Conservation (phyloP, 306 rosid species). For the Prunus mongolica region DNA sequence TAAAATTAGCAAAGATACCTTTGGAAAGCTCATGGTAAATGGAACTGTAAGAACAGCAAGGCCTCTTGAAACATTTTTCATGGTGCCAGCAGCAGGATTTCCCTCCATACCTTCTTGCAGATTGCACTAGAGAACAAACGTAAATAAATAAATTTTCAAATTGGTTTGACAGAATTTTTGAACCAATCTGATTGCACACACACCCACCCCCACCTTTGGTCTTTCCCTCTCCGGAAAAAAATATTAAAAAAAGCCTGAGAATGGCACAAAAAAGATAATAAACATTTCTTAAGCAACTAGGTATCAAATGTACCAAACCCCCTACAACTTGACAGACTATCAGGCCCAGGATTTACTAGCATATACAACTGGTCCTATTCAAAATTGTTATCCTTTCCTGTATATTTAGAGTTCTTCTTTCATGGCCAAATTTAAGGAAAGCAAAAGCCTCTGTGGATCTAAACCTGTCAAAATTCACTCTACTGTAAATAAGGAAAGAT, state of each 20-base stretch:
- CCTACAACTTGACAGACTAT: conserved; percentile 1
- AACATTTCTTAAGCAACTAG: background rate
- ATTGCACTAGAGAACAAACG: conserved; percentile 50
- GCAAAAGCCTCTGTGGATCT: background rate
- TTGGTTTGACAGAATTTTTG: conserved; percentile 4
- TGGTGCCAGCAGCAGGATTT: conserved; percentile 66
- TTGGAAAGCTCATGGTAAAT: conserved; percentile 73
- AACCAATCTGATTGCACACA: background rate
- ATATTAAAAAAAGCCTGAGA: too few species aligned
- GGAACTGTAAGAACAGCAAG: conserved; percentile 90
- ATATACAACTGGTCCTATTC: background rate
- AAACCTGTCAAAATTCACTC: background rate
- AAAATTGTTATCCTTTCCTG: background rate
- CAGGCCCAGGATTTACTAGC: background rate
- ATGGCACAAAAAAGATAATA: background rate
- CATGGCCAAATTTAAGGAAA: background rate
- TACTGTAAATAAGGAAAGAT: background rate
- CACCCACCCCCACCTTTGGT: background rate
- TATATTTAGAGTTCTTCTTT: background rate
- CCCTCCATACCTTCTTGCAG: conserved; percentile 97
- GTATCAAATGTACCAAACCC: background rate
- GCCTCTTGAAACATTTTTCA: conserved; percentile 79
- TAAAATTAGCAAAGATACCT: conserved; percentile 46
- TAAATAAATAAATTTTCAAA: background rate
- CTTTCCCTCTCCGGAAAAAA: background rate